Evolutionary conservation across 768 basidiomycete species (phyloP).

Genomic region (Russula dissimulans): DNA sequence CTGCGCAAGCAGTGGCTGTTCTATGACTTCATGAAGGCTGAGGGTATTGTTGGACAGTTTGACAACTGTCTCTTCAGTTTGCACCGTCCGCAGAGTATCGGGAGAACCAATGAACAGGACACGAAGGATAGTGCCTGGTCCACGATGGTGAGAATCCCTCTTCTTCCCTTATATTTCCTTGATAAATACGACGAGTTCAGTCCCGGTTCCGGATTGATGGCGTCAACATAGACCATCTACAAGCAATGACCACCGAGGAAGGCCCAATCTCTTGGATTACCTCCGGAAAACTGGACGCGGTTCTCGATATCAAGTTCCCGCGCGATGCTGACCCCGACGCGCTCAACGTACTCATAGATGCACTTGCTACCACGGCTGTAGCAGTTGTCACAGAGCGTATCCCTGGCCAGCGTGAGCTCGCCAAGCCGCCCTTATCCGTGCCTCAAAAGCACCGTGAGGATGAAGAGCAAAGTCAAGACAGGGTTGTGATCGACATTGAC

Average conservation of each 20-base stretch:
- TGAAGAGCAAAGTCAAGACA: slow-evolving; percentile 32
- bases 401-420: slow-evolving; percentile 80
- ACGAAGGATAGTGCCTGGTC: slow-evolving; percentile 70
- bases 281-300: slow-evolving; percentile 92
- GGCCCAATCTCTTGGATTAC: slow-evolving; percentile 97
- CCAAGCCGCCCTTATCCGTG: slow-evolving; percentile 74
- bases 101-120: slow-evolving; percentile 80
- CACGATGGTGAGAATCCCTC: slow-evolving; percentile 4
- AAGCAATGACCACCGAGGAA: slow-evolving; percentile 69
- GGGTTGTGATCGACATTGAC: slow-evolving; percentile 85
- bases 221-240: slow-evolving; percentile 91
- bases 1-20: slow-evolving; percentile 93
- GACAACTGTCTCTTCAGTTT: slow-evolving; percentile 97
- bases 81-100: slow-evolving; percentile 93
- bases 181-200: slow-evolving; percentile 31
- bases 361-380: slow-evolving; percentile 57
- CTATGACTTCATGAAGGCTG: slow-evolving; percentile 85
- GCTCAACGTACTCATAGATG: slow-evolving; percentile 80
- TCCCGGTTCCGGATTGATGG: slow-evolving; percentile 95
- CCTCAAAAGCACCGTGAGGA: slow-evolving; percentile 40
- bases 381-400: slow-evolving; percentile 53
- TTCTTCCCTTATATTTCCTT: background rate
- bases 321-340: slow-evolving; percentile 63
- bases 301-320: slow-evolving; percentile 96
- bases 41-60: slow-evolving; percentile 93